Base-by-base conservation (phyloP, 306 rosid genomes). In the Prunus persica region DNA sequence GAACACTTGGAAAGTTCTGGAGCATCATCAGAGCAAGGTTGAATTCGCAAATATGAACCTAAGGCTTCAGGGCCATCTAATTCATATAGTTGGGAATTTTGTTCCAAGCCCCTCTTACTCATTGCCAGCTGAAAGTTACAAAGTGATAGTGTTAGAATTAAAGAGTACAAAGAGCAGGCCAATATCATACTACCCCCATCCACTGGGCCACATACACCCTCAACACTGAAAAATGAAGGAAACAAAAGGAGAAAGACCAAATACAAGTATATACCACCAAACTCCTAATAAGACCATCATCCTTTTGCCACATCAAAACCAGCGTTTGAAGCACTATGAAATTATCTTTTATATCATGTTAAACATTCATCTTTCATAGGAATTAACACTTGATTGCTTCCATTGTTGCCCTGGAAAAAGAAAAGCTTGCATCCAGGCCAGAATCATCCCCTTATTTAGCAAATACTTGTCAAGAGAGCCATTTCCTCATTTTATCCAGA, bases 1-100 rank as follows among this genome's bases (percentile, higher is more conserved):
- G 81, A 84, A 82, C 95, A 88, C 30, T 75, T 79, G 66, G 91
- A 91, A 74, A 91, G 85, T 22, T 88, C 90, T 15, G 89, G 95
- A 24, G 88, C 84, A 67, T 78, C 68, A 71, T 81, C 88, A 67
- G 90, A 86, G 83, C 84, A 89, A 72, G 97, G 80, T 63, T 86
- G 89, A 84, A 93, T 88, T 65, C 72, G 76, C 78, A 93, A 85
- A 88, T 76, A 93, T 66, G 98, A 93, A 79, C 97, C 97, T 79
- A 93, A 83, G n/a, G 76, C 82, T 81, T 93, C 98, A 54, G 83
- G 52, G 68, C 98, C 98, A 76, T 91, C 98, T 78, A 93, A 68
- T 69, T 89, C 93, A 73, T 80, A 93, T 38, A 83, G 78, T 71
- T 79, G 80, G 69, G 81, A 80, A 71, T 57, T 83, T 61, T 84